Conservation (phyloP, 2,329 filamentous ascomycete species). For the Mycosphaerella arachidis region DNA sequence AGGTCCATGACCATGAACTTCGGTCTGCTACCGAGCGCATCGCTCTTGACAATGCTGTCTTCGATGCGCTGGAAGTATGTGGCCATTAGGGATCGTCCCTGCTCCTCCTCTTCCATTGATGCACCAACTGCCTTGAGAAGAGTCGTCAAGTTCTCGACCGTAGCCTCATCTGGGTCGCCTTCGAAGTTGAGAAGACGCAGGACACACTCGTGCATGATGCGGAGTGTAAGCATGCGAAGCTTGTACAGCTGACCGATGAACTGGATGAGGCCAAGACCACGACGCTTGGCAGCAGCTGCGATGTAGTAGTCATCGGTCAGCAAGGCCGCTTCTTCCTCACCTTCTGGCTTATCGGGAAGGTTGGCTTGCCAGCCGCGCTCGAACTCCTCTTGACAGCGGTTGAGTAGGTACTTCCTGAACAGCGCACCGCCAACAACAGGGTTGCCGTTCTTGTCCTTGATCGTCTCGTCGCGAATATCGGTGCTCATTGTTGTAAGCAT, state of each 20-base stretch:
- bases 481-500: slow-evolving; percentile 95
- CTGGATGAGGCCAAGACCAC: slow-evolving; percentile 94
- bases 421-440: slow-evolving; percentile 87
- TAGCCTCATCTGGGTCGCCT: slow-evolving; percentile 86
- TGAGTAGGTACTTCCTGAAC: slow-evolving; percentile 98
- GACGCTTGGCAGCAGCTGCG: slow-evolving; percentile 89
- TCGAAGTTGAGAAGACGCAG: slow-evolving; percentile 95
- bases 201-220: slow-evolving; percentile 99
- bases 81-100: slow-evolving; percentile 82
- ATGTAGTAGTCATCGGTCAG: slow-evolving; percentile 95
- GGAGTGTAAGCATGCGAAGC: slow-evolving; percentile 94
- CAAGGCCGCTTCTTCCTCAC: slow-evolving; percentile 69
- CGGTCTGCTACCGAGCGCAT: slow-evolving; percentile 73
- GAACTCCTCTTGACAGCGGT: slow-evolving; percentile 97
- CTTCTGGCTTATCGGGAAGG: slow-evolving; percentile 72
- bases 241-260: slow-evolving; percentile 99
- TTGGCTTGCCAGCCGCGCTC: slow-evolving; percentile 95
- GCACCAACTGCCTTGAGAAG: slow-evolving; percentile 85
- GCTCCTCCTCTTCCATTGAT: slow-evolving; percentile 73
- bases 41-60: slow-evolving; percentile 71
- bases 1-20: slow-evolving; percentile 97
- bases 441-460: slow-evolving; percentile 82
- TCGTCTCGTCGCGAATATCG: slow-evolving; percentile 92
- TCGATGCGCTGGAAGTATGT: slow-evolving; percentile 89
- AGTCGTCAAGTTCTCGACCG: slow-evolving; percentile 93